Percentiles rank a stretch among this genome's conserved stretches.
phyloP scores from a whole-genome alignment of 148 eudicot species.

The Rhododendron williamsianum region DNA sequence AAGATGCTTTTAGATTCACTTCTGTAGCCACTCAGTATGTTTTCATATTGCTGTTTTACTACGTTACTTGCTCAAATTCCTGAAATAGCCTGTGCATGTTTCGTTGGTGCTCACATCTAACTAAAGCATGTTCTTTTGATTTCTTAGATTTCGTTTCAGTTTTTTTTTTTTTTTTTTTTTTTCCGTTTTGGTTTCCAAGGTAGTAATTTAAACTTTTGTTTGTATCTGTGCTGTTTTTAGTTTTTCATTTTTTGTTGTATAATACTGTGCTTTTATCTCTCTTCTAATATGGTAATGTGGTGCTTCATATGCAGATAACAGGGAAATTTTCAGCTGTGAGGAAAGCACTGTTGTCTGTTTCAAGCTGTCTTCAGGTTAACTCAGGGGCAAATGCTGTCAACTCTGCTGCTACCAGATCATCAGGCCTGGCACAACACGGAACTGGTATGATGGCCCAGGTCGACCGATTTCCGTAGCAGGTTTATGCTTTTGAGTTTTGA shows the following conservation, averaged over 20 bases:
- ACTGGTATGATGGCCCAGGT: slow-evolving; percentile 17
- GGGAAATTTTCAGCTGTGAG: slow-evolving; percentile 48
- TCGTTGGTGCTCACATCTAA: neutral
- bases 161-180: too few relatives aligned
- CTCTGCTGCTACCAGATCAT: slow-evolving; percentile 7
- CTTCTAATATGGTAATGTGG: neutral
- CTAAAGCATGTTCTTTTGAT: neutral
- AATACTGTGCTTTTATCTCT: neutral
- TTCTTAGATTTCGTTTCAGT: neutral
- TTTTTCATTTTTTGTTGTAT: neutral
- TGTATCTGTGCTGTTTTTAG: neutral
- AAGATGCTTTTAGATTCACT: slow-evolving; percentile 3
- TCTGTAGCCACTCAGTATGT: neutral
- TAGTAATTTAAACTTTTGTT: neutral
- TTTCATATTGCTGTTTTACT: neutral
- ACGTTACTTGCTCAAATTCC: neutral
- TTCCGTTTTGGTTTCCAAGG: neutral
- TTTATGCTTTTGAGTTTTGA: slow-evolving; percentile 7
- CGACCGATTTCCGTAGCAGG: slow-evolving; percentile 24
- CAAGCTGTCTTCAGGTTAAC: slow-evolving; percentile 56
- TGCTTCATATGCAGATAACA: slow-evolving; percentile 34
- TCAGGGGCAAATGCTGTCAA: slow-evolving; percentile 27
- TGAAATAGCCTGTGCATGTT: neutral
- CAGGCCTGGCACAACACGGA: slow-evolving; percentile 24
- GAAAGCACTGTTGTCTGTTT: slow-evolving; percentile 45